phyloP scores from a whole-genome alignment of 2,329 filamentous ascomycete genomes.

The Zymoseptoria passerinii region DNA sequence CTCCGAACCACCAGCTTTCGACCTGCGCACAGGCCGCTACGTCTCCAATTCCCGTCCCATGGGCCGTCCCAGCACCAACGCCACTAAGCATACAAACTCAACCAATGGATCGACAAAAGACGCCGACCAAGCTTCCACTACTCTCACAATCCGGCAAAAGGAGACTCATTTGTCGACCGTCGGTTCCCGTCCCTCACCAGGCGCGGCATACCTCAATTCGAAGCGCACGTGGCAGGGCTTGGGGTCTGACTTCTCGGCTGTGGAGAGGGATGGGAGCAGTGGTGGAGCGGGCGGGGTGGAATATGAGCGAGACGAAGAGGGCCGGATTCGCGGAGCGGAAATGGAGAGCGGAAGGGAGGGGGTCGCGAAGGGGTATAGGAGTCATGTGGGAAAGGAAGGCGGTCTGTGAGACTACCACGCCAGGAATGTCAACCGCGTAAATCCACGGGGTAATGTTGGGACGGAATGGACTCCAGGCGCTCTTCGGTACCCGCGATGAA shows the following conservation, averaged over 20 bases:
- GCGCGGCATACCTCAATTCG: constrained; percentile 75
- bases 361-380: constrained; percentile 78
- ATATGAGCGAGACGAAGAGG: constrained; percentile 49
- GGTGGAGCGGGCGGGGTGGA: background rate
- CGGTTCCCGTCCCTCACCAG: constrained; percentile 81
- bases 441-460: no score
- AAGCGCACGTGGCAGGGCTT: constrained; percentile 86
- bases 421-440: no score
- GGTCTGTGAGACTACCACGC: no score
- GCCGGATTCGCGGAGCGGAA: constrained; percentile 47
- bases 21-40: constrained; percentile 79
- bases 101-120: constrained; percentile 3
- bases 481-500: no score
- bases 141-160: constrained; percentile 56
- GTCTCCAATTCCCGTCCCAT: constrained; percentile 72
- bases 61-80: constrained; percentile 24
- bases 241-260: constrained; percentile 70
- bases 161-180: constrained; percentile 66
- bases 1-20: constrained; percentile 70
- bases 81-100: constrained; percentile 19
- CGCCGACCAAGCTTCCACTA: constrained; percentile 27
- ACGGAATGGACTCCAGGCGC: no score
- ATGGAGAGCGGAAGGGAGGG: constrained; percentile 83
- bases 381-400: constrained; percentile 46
- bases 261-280: constrained; percentile 7